phyloP scores from a whole-genome alignment of 768 basidiomycete species.

The Rickenella mellea region DNA sequence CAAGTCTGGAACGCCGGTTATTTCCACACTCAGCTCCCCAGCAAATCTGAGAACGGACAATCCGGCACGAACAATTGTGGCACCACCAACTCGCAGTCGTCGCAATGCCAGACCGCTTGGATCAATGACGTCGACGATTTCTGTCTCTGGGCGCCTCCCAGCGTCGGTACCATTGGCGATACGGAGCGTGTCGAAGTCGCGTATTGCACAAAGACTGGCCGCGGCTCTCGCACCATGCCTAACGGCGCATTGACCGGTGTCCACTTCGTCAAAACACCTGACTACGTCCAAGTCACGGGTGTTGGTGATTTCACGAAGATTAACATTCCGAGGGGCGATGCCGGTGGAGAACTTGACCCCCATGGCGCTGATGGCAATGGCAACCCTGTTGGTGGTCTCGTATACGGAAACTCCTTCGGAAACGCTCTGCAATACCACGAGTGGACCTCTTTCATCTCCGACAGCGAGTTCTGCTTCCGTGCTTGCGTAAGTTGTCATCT shows the following conservation, averaged over 20 bases:
- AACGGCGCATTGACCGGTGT: constrained; percentile 29
- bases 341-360: constrained; percentile 34
- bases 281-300: constrained; percentile 31
- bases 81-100: constrained; percentile 18
- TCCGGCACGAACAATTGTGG: constrained; percentile 29
- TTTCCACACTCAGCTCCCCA: constrained; percentile 23
- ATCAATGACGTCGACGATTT: constrained; percentile 18
- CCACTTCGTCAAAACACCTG: constrained; percentile 34
- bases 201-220: constrained; percentile 26
- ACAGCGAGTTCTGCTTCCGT: constrained; percentile 33
- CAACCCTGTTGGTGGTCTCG: constrained; percentile 27
- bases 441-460: constrained; percentile 35
- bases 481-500: constrained; percentile 23
- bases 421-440: constrained; percentile 29
- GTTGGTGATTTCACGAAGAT: constrained; percentile 30
- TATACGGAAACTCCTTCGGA: constrained; percentile 30
- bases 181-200: constrained; percentile 22
- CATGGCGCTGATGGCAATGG: constrained; percentile 32
- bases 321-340: constrained; percentile 25
- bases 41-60: constrained; percentile 24
- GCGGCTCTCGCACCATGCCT: constrained; percentile 32
- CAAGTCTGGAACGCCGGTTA: constrained; percentile 48
- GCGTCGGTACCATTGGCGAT: constrained; percentile 16
- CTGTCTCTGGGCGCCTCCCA: constrained; percentile 12
- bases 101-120: constrained; percentile 24